Conservation (phyloP, 192 early-diverging fungal species). For the Dissophora globulifera region DNA sequence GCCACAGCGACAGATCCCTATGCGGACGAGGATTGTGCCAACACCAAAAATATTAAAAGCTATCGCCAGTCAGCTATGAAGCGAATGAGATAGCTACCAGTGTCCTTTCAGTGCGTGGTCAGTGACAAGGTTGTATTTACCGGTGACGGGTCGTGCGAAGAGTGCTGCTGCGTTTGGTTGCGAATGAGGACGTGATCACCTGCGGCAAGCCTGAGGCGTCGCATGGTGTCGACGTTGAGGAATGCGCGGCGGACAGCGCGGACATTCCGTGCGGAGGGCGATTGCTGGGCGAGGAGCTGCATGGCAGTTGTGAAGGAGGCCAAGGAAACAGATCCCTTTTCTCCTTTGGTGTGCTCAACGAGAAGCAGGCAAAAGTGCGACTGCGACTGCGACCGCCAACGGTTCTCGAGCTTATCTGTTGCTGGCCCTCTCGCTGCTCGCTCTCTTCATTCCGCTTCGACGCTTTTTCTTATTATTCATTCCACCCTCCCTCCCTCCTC, state of each 20-base stretch:
- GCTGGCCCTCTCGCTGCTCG: too few species aligned
- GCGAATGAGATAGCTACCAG: neutral
- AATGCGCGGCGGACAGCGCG: slow-evolving; percentile 49
- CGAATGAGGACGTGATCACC: slow-evolving; percentile 52
- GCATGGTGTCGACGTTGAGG: slow-evolving; percentile 56
- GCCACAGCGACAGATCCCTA: slow-evolving; percentile 61
- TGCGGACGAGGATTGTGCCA: neutral
- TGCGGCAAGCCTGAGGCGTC: slow-evolving; percentile 29
- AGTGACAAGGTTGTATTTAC: neutral
- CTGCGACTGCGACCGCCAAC: too few species aligned
- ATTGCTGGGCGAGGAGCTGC: slow-evolving; percentile 51
- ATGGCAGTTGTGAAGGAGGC: slow-evolving; percentile 8
- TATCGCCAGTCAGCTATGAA: too few species aligned
- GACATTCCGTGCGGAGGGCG: slow-evolving; percentile 46
- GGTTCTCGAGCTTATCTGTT: neutral
- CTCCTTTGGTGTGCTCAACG: too few species aligned
- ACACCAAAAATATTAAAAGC: too few species aligned
- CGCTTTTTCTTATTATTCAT: neutral
- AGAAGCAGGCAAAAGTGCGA: too few species aligned
- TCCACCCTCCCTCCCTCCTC: too few species aligned
- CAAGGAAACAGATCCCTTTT: too few species aligned
- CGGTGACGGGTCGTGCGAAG: slow-evolving; percentile 2
- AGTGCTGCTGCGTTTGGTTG: neutral
- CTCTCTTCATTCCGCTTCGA: neutral
- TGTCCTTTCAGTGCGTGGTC: neutral